Evolutionary conservation across 805 yeast genomes (phyloP).

Genomic region (Metschnikowia vanudenii): DNA sequence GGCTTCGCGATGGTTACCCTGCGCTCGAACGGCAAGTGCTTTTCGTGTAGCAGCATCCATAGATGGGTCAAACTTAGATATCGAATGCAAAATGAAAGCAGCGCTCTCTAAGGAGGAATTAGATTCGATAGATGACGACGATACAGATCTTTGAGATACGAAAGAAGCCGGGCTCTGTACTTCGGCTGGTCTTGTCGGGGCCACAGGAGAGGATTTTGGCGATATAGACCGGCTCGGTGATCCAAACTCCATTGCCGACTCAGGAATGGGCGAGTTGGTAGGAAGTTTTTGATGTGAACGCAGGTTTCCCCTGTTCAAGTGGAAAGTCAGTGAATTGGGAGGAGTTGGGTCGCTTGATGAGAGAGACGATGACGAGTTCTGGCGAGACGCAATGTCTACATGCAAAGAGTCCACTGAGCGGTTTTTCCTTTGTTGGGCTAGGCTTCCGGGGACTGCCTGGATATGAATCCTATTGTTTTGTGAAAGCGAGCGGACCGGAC

Average conservation of each 20-base stretch:
- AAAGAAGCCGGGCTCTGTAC: conserved; percentile 1
- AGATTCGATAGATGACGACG: conserved; percentile 13
- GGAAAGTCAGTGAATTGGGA: not conserved
- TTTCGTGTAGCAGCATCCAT: conserved; percentile 38
- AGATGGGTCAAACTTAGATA: conserved; percentile 20
- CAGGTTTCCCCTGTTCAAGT: conserved; percentile 2
- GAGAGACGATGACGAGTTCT: conserved; percentile 11
- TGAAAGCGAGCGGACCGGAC: conserved; percentile 10
- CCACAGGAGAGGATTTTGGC: not conserved
- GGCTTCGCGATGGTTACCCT: conserved; percentile 65
- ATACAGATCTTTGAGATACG: conserved; percentile 2
- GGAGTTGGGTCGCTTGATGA: conserved; percentile 3
- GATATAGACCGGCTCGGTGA: conserved; percentile 1
- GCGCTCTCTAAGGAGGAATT: conserved; percentile 6
- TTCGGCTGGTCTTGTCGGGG: not conserved
- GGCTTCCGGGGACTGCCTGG: conserved; percentile 11
- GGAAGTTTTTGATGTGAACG: conserved; percentile 6
- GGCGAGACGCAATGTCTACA: conserved; percentile 15
- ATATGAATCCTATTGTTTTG: conserved; percentile 9
- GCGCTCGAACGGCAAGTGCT: conserved; percentile 51
- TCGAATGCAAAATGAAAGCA: conserved; percentile 7
- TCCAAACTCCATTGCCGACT: conserved; percentile 4
- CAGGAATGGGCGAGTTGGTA: conserved; percentile 6
- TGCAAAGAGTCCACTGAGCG: conserved; percentile 16
- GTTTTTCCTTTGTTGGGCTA: conserved; percentile 20